Evolutionary conservation across 169 alveolate species (phyloP).

Genomic region (Perkinsus olseni): DNA sequence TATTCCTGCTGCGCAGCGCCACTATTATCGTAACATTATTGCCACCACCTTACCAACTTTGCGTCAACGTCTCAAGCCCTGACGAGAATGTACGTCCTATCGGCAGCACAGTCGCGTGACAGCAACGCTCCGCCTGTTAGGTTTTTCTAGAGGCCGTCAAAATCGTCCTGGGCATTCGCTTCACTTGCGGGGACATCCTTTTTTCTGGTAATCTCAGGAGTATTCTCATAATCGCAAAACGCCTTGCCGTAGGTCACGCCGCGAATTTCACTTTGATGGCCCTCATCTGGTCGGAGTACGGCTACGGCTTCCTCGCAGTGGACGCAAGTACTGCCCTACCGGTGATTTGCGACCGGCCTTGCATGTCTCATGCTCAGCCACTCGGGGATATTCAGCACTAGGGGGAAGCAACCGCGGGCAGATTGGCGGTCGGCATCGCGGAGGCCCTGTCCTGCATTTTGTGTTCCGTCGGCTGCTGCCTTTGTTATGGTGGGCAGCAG

Average conservation of each 20-base stretch:
- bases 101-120: background rate
- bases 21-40: background rate
- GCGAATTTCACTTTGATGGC: background rate
- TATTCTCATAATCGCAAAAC: background rate
- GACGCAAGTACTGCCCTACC: background rate
- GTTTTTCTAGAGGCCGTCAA: background rate
- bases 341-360: no score
- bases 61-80: background rate
- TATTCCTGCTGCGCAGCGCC: background rate
- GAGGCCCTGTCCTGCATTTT: background rate
- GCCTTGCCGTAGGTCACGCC: background rate
- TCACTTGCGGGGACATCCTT: background rate
- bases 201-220: background rate
- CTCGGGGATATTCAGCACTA: background rate
- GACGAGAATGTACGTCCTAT: background rate
- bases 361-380: background rate
- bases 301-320: background rate
- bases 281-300: background rate
- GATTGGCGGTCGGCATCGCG: background rate
- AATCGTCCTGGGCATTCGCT: background rate
- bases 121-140: background rate
- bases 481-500: background rate
- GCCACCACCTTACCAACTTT: background rate
- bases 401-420: background rate
- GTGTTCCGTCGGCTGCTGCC: background rate